Evolutionary conservation across 495 filamentous ascomycete species (phyloP).

Genomic region (Aspergillus campestris): DNA sequence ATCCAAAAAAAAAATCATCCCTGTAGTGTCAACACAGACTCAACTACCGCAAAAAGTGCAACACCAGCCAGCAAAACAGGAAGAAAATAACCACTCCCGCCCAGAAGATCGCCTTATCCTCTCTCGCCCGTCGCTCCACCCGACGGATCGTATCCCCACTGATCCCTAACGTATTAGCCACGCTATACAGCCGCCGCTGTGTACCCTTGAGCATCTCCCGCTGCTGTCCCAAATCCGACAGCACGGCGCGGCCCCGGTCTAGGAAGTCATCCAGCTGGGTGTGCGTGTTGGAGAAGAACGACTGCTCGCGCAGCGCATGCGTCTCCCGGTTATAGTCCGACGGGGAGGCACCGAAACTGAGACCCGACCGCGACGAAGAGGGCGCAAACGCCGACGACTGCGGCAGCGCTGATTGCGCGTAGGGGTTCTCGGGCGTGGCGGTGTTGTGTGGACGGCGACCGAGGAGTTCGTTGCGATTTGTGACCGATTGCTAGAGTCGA

Average conservation of each 20-base stretch:
- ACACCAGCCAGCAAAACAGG: constrained; percentile 78
- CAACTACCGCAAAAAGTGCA: constrained; percentile 68
- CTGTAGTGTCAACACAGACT: background rate
- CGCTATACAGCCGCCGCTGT: constrained; percentile 80
- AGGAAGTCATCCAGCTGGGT: constrained; percentile 87
- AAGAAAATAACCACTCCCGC: constrained; percentile 84
- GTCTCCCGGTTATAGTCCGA: constrained; percentile 60
- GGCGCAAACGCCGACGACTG: constrained; percentile 33
- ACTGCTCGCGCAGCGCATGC: constrained; percentile 84
- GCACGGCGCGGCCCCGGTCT: constrained; percentile 79
- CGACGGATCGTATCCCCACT: constrained; percentile 94
- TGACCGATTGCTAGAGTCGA: constrained; percentile 46
- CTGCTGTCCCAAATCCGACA: constrained; percentile 84
- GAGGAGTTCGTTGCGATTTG: constrained; percentile 75
- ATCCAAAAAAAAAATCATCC: constrained; percentile 2
- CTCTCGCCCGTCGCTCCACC: constrained; percentile 80
- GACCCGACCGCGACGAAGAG: constrained; percentile 32
- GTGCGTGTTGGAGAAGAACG: constrained; percentile 72
- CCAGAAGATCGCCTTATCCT: constrained; percentile 99
- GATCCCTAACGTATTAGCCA: constrained; percentile 88
- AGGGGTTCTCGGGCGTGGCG: constrained; percentile 91
- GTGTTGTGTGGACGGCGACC: constrained; percentile 82
- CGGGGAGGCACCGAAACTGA: constrained; percentile 45
- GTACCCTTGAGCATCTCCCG: constrained; percentile 91
- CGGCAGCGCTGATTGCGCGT: constrained; percentile 52